Conservation (phyloP, 768 basidiomycete genomes). For the Rhodotorula graminis region DNA sequence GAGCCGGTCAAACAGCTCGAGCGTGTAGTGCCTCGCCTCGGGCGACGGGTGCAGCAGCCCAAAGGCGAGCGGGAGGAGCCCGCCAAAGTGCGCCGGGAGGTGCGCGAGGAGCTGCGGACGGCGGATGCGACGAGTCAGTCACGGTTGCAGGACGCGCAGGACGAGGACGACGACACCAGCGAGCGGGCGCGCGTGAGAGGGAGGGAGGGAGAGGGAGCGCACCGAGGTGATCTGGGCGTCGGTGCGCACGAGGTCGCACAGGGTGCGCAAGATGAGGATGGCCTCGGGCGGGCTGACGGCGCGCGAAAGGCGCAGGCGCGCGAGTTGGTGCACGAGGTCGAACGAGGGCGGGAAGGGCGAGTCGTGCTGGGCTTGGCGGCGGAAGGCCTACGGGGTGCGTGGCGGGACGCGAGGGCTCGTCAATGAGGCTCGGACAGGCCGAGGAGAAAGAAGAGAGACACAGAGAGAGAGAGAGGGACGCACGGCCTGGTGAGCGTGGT, state of each 20-base stretch:
- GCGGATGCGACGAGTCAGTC: neutral
- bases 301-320: slow-evolving; percentile 69
- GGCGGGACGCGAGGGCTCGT: neutral
- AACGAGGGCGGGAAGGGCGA: slow-evolving; percentile 65
- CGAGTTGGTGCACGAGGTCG: slow-evolving; percentile 80
- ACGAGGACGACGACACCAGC: no score
- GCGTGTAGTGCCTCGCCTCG: slow-evolving; percentile 66
- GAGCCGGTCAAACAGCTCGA: slow-evolving; percentile 77
- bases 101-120: slow-evolving; percentile 67
- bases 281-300: slow-evolving; percentile 69
- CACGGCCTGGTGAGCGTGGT: slow-evolving; percentile 67
- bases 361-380: slow-evolving; percentile 53
- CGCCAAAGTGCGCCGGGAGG: slow-evolving; percentile 69
- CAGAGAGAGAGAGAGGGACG: slow-evolving; percentile 40
- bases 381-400: slow-evolving; percentile 46
- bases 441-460: neutral
- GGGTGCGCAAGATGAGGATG: slow-evolving; percentile 64
- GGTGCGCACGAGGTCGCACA: slow-evolving; percentile 65
- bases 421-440: neutral
- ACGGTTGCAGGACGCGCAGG: no score
- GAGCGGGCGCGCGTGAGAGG: neutral
- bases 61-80: slow-evolving; percentile 78
- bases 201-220: slow-evolving; percentile 26
- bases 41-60: slow-evolving; percentile 85
- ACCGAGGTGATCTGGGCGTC: slow-evolving; percentile 92